These are phyloP conservation scores for Pyricularia sp. DNA, from an alignment of 2,329 filamentous ascomycete species.

Conservation along the genomic window DNA sequence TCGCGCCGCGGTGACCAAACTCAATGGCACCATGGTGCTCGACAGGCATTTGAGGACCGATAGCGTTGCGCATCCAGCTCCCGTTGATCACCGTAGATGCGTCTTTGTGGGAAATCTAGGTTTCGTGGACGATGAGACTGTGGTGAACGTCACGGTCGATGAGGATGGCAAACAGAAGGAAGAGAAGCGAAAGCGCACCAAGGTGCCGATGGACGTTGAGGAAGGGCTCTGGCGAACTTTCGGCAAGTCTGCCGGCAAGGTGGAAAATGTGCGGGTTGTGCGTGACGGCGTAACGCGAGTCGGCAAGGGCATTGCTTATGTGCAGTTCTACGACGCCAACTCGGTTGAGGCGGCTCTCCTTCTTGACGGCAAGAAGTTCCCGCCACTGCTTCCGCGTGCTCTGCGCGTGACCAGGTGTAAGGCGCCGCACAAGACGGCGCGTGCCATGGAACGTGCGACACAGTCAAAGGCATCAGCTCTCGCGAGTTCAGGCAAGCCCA, in stretches of 20 bases:
- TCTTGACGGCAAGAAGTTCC: constrained; percentile 81
- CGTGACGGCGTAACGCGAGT: constrained; percentile 83
- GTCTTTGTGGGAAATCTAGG: constrained; percentile 94
- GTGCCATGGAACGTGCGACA: constrained; percentile 36
- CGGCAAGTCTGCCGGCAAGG: constrained; percentile 55
- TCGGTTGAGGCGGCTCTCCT: constrained; percentile 83
- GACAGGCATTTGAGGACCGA: constrained; percentile 85
- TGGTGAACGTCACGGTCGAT: constrained; percentile 50
- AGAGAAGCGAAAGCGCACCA: constrained; percentile 50
- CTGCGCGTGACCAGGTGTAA: constrained; percentile 81
- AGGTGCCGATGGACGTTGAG: constrained; percentile 71
- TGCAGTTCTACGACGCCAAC: constrained; percentile 85
- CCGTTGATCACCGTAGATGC: constrained; percentile 74
- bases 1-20: constrained; percentile 56
- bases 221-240: constrained; percentile 87
- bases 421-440: constrained; percentile 47
- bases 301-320: constrained; percentile 94
- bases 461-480: constrained; percentile 19
- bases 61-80: constrained; percentile 74
- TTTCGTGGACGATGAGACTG: constrained; percentile 85
- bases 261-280: constrained; percentile 88
- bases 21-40: constrained; percentile 77
- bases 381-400: constrained; percentile 80
- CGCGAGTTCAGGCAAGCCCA: constrained; percentile 18
- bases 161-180: constrained; percentile 53